Percentiles rank a stretch among this genome's conserved stretches.
Evolutionary conservation across 768 basidiomycete genomes (phyloP).

Genomic region (Suillus tomentosus): DNA sequence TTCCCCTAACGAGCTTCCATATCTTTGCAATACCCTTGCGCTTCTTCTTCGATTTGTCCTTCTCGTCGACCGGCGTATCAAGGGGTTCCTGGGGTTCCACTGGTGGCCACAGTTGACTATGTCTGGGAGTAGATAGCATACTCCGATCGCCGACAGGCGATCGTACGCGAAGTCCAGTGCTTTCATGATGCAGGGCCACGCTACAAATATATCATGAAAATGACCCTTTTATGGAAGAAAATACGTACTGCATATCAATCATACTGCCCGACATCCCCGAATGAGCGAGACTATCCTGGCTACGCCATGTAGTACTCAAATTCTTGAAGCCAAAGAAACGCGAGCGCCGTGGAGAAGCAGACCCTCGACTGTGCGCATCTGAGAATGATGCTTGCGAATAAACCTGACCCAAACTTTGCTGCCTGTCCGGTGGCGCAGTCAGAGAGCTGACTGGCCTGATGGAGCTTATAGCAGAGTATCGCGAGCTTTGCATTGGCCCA

Average conservation of each 20-base stretch:
- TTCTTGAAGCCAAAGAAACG: constrained; percentile 81
- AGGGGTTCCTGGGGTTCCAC: constrained; percentile 37
- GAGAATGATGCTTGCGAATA: constrained; percentile 82
- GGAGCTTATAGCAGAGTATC: constrained; percentile 55
- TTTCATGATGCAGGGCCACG: constrained; percentile 77
- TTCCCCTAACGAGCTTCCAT: constrained; percentile 76
- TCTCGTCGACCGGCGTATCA: constrained; percentile 30
- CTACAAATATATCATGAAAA: constrained; percentile 38
- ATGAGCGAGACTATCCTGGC: constrained; percentile 80
- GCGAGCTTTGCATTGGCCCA: constrained; percentile 57
- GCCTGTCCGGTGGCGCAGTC: constrained; percentile 58
- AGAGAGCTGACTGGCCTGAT: constrained; percentile 62
- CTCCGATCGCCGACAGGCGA: constrained; percentile 38
- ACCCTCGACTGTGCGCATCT: constrained; percentile 74
- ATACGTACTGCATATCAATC: constrained; percentile 89
- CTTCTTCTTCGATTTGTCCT: constrained; percentile 72
- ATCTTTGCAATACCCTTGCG: constrained; percentile 77
- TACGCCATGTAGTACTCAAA: constrained; percentile 70
- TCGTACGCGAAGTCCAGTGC: constrained; percentile 33
- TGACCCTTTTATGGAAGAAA: constrained; percentile 10
- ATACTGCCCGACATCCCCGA: constrained; percentile 86
- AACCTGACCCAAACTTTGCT: constrained; percentile 60
- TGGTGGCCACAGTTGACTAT: constrained; percentile 56
- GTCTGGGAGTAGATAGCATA: constrained; percentile 37
- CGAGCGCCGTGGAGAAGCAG: constrained; percentile 65